Conservation (phyloP, 257 asterid species). For the Agastache rugosa region DNA sequence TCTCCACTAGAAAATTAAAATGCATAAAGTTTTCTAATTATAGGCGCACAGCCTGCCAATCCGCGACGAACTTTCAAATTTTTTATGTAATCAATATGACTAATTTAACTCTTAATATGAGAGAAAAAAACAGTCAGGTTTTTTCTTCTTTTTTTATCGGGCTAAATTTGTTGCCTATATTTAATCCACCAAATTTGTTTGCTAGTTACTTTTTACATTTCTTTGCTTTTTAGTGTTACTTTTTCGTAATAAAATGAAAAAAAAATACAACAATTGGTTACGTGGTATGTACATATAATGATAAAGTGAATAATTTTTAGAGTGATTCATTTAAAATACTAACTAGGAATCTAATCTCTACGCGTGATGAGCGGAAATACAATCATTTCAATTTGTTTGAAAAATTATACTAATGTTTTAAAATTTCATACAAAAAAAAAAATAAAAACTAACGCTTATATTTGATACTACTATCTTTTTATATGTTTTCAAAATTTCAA, state of each 20-base stretch:
- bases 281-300: not conserved
- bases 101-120: not conserved
- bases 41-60: not conserved
- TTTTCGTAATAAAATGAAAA: not conserved
- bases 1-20: not conserved
- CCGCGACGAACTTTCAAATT: not conserved
- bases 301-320: not conserved
- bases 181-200: constrained; percentile 12
- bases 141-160: no score
- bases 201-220: not conserved
- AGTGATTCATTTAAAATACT: not conserved
- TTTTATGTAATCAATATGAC: not conserved
- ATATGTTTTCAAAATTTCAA: no score
- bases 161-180: no score
- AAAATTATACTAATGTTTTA: no score
- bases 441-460: no score
- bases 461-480: no score
- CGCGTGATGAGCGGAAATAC: no score
- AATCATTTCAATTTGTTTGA: no score
- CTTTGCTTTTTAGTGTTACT: not conserved
- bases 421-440: no score
- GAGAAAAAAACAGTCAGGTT: no score
- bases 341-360: not conserved
- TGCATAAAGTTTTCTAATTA: not conserved
- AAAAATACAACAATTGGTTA: not conserved